Evolutionary conservation across 768 basidiomycete species (phyloP), one percentile per base, ranked within the genome.

Genomic region (Tricholoma flavovirens): DNA sequence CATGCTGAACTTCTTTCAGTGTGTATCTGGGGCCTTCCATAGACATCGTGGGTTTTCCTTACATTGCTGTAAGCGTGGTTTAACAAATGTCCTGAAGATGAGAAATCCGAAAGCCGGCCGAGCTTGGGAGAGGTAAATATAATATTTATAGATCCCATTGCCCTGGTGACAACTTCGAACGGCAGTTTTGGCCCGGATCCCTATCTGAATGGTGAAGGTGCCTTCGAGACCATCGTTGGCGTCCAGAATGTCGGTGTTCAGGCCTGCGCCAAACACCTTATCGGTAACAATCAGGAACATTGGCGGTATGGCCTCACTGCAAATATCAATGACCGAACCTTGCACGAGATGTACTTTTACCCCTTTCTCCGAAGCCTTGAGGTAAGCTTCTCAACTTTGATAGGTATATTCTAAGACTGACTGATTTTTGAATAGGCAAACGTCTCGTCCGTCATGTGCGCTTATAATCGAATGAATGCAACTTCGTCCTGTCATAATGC

Each of bases 401-500:
- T 3, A 6, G 26, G 21, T 22, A 11, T 26, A 26, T 26, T 12
- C 17, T 58, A 21, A 15, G 46, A 33, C 22, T 57, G 35, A 15
- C 7, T 24, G 12, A 43, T 9, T 24, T 12, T 49, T 36, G 43
- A 30, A 21, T 45, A 79, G 78, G 80, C 83, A 12, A 77, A 74
- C 49, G 79, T 80, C 1, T 67, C 73, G 14, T 73, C 75, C 2
- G 72, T 82, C 7, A 82, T 83, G 81, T 77, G 78, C 56, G 74
- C 75, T 9, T 80, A 76, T 58, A 83, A 83, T 59, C 74, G 78
- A 46, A 65, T 83, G 59, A 84, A 85, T 56, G 72, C 75, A 2
- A 84, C 85, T 1, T 86, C 82, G 12, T 81, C 85, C 0, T 87
- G 86, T 63, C 83, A 87, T 58, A 81, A 86, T 58, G 71, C 75